These are phyloP conservation scores for Diaporthe capsici DNA, from an alignment of 2,329 filamentous ascomycete species.

Conservation along the genomic window DNA sequence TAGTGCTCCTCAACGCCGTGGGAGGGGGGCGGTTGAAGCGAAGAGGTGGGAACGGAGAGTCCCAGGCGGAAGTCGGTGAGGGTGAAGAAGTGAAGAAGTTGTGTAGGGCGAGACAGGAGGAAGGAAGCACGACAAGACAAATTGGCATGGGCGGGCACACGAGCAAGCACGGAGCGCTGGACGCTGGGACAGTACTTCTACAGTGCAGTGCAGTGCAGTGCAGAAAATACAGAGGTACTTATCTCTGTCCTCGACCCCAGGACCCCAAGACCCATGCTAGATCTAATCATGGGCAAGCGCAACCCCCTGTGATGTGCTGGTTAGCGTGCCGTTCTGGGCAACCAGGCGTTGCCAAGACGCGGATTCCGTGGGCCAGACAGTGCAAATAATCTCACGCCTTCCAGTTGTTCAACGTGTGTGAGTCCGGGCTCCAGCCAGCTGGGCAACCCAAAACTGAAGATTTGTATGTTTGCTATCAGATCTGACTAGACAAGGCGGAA, in stretches of 20 bases:
- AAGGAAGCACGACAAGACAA: conserved; percentile 15
- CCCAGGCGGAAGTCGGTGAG: conserved; percentile 7
- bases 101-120: neutral
- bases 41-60: neutral
- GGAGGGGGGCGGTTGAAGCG: neutral
- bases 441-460: neutral
- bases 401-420: neutral
- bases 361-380: neutral
- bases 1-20: neutral
- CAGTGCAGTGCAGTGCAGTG: neutral
- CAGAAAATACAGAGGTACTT: neutral
- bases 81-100: conserved; percentile 4
- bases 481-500: neutral
- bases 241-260: conserved; percentile 10
- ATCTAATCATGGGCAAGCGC: conserved; percentile 25
- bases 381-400: neutral
- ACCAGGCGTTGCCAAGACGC: conserved; percentile 4
- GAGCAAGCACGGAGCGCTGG: neutral
- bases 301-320: conserved; percentile 19
- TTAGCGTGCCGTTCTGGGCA: conserved; percentile 18
- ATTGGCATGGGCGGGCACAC: conserved; percentile 12
- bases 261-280: conserved; percentile 4
- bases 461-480: neutral
- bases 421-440: too few relatives aligned
- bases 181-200: neutral